Evolutionary conservation across 192 early-diverging fungal species (phyloP), one percentile per base, ranked within the genome.

Genomic region (Coemansia sp.): DNA sequence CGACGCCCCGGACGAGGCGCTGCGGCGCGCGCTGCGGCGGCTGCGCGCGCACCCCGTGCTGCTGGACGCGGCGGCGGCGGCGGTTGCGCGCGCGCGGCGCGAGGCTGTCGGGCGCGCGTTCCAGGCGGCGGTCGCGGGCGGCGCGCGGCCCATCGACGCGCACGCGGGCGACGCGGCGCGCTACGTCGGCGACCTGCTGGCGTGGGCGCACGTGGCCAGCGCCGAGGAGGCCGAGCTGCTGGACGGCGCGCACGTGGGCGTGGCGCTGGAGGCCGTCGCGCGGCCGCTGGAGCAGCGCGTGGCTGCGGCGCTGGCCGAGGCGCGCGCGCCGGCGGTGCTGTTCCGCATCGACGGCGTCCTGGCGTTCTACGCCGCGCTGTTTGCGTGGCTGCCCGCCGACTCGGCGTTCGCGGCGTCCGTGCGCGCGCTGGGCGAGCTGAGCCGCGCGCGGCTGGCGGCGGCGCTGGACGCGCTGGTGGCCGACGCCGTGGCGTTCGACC

Each of bases 111-210:
- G 58, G 13, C 36, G 62, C 34, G 63, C 62, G 8, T 83, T 83
- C 37, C 18, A 64, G 18, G 33, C 18, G 9, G 76, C 76, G 21
- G 64, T 83, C 37, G 66, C 67, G 6, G 65, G 52, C 1, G 72
- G 70, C 16, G 72, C 94, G 7, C 76, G 92, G 39, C 95, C 96
- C 0, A 94, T 99, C 62, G 96, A 99, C 69, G 65, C 95, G 7
- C 93, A 96, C 70, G 93, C 95, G 0, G 92, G 89, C 47, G 96
- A 99, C 72, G 90, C 95, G 1, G 75, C 91, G 62, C 86, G 95
- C 34, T 99, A 96, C 68, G 86, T 93, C 36, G 95, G 95, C 20
- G 96, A 97, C 65, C 96, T 99, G 92, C 74, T 97, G 18, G 96
- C 95, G 0, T 99, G 96, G 96, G 70, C 96, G 1, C 96, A 99